A percentile compares a stretch with the other conserved stretches of the same genome.
These are phyloP conservation scores for Candida andamanensis DNA, from an alignment of 805 yeast species.

Conservation along the genomic window DNA sequence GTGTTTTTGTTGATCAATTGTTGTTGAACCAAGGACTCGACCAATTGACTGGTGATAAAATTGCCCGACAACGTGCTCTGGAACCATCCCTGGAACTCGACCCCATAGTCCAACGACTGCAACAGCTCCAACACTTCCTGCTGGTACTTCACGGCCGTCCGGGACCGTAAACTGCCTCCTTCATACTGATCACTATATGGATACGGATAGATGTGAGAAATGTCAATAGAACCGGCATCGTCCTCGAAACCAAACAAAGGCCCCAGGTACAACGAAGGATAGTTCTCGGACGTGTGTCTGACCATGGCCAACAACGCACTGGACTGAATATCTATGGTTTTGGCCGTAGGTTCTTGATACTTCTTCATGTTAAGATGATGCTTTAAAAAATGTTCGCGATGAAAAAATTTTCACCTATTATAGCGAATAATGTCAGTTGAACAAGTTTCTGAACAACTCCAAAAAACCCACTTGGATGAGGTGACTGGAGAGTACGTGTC, in stretches of 20 bases:
- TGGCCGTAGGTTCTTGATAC: constrained; percentile 33
- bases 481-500: constrained; percentile 96
- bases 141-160: constrained; percentile 63
- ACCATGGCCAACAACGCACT: constrained; percentile 54
- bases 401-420: not conserved
- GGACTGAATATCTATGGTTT: constrained; percentile 43
- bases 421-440: constrained; percentile 35
- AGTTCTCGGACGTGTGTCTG: constrained; percentile 61
- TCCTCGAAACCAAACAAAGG: constrained; percentile 72
- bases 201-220: constrained; percentile 63
- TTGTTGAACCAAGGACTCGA: constrained; percentile 64
- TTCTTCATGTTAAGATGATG: constrained; percentile 6
- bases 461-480: constrained; percentile 79
- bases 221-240: constrained; percentile 42
- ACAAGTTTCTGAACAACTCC: constrained; percentile 67
- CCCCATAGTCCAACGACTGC: constrained; percentile 54
- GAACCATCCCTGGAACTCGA: constrained; percentile 78
- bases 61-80: constrained; percentile 66
- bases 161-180: constrained; percentile 55
- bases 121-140: constrained; percentile 60
- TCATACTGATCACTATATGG: constrained; percentile 64
- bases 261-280: constrained; percentile 62
- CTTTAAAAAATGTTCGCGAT: not conserved
- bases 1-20: constrained; percentile 55
- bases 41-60: constrained; percentile 57